Conservation (phyloP, 352 stramenopile genomes). For the Peronospora destructor region DNA sequence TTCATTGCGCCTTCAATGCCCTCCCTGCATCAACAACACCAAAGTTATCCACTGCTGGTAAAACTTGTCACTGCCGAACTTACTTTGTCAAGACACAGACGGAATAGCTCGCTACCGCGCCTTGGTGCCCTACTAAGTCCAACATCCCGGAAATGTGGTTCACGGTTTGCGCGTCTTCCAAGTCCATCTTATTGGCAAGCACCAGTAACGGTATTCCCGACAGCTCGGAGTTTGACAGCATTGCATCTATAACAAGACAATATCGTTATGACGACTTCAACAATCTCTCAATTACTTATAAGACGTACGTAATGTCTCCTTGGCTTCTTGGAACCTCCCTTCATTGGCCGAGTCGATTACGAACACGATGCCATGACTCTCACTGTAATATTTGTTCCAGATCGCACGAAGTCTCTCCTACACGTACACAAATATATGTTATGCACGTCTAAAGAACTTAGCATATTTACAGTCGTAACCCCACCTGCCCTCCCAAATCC, state of each 20-base stretch:
- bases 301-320: constrained; percentile 67
- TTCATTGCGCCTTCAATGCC: constrained; percentile 65
- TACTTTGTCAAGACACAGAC: constrained; percentile 62
- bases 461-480: neutral
- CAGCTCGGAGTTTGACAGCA: constrained; percentile 73
- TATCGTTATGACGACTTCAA: neutral
- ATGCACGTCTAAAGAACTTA: neutral
- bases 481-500: constrained; percentile 86
- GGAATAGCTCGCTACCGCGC: constrained; percentile 36
- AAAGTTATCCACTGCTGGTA: constrained; percentile 1
- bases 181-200: constrained; percentile 89
- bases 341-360: constrained; percentile 86
- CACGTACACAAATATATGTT: neutral
- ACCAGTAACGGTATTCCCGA: constrained; percentile 84
- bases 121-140: constrained; percentile 35
- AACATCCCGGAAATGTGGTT: constrained; percentile 41
- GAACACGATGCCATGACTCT: constrained; percentile 89
- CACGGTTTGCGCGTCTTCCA: constrained; percentile 42
- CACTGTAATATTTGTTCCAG: constrained; percentile 92
- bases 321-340: constrained; percentile 83
- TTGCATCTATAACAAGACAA: constrained; percentile 41
- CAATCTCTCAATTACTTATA: neutral
- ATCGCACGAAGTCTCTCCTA: constrained; percentile 83
- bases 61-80: neutral
- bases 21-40: constrained; percentile 27